Base-by-base conservation (phyloP, 768 basidiomycete genomes). In the Rhizopogon vesiculosus region DNA sequence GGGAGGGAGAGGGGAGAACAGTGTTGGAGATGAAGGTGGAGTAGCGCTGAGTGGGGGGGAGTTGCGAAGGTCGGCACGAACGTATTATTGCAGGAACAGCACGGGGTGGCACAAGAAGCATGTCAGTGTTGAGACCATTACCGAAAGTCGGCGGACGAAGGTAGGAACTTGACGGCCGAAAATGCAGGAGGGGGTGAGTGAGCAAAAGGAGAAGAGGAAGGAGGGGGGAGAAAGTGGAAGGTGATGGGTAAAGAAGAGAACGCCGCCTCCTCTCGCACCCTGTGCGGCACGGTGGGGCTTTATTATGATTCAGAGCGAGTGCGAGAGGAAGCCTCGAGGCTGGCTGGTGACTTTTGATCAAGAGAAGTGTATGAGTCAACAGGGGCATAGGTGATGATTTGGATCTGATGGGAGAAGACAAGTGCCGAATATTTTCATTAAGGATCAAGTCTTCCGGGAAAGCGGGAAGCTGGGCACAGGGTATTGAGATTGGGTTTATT, bases 391-490 rank as follows among this genome's bases (percentile, higher is more conserved):
- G 4, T 33, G 35, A 38, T 38, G 13, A 38, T 38, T 25, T 38
- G 35, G 12, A 13, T 33, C 31, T 46, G 33, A 48, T 48, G 45
- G 9, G 12, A 19, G 13, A 43, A 13, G 46, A 22, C 22, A 22
- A 22, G 25, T 48, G 33, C n/a, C 18, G 31, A 2, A 33, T 46
- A 18, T 12, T 29, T 46, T 48, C 25, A 25, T 48, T 15, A 48
- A 48, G 46, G 48, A 49, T 49, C 48, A 49, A 49, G 48, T 39
- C 35, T 19, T 38, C 48, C 48, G 48, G 35, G 48, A 18, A 49
- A 49, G 19, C 48, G 48, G 48, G 5, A 25, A 7, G 19, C 3
- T 22, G 48, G 48, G 48, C 19, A 49, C 0, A 49, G 48, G 48
- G 48, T 3, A 15, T 49, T 6, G 22, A 49, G 48, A 49, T 49